Conservation (phyloP, 768 basidiomycete genomes). For the Suillus brevipes region DNA sequence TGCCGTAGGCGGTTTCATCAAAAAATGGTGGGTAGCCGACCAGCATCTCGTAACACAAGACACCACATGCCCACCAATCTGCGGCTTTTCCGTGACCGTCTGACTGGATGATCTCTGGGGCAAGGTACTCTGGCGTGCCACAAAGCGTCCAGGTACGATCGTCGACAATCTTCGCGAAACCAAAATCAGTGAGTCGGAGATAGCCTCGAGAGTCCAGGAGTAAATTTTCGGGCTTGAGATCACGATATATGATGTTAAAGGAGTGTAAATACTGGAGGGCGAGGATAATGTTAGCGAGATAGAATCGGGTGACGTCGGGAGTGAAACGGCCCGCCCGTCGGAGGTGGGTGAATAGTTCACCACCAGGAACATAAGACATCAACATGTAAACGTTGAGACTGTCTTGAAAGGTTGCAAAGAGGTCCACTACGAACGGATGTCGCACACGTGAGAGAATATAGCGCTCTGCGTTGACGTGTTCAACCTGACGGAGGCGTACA, state of each 20-base stretch:
- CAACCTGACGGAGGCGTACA: constrained; percentile 89
- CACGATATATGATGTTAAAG: constrained; percentile 97
- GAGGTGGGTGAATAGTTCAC: constrained; percentile 95
- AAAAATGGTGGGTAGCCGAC: constrained; percentile 99
- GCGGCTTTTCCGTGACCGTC: constrained; percentile 98
- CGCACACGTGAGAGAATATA: constrained; percentile 88
- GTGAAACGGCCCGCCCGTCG: constrained; percentile 93
- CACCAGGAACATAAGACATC: constrained; percentile 93
- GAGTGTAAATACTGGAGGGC: constrained; percentile 94
- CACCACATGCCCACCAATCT: constrained; percentile 99
- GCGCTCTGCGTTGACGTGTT: constrained; percentile 96
- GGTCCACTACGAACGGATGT: constrained; percentile 95
- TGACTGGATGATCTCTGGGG: constrained; percentile 96
- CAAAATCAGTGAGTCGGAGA: constrained; percentile 94
- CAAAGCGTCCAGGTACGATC: constrained; percentile 98
- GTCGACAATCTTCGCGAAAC: constrained; percentile 96
- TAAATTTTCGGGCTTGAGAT: constrained; percentile 98
- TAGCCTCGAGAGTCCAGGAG: constrained; percentile 92
- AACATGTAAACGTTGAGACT: constrained; percentile 97
- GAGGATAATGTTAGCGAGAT: constrained; percentile 93
- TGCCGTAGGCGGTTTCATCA: constrained; percentile 96
- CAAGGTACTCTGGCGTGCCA: constrained; percentile 94
- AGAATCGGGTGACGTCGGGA: constrained; percentile 97
- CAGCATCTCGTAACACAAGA: constrained; percentile 97
- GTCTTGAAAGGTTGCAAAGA: constrained; percentile 95